A percentile compares a stretch with the other conserved stretches of the same genome.
Conservation (phyloP, 2,329 filamentous ascomycete genomes). For the Aquanectria penicillioides region DNA sequence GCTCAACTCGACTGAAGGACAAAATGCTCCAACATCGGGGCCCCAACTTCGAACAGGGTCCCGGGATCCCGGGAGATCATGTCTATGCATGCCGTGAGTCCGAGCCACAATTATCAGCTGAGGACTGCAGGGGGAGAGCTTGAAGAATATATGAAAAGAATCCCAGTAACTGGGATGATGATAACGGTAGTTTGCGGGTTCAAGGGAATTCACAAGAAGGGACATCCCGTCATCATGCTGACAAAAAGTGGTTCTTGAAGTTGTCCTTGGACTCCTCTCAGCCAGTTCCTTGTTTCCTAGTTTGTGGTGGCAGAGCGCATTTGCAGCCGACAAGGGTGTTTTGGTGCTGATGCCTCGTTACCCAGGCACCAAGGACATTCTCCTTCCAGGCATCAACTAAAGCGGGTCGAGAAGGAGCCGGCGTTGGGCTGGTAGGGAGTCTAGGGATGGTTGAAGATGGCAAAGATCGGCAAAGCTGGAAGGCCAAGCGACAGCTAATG, state of each 20-base stretch:
- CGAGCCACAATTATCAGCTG: constrained; percentile 15
- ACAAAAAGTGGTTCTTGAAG: constrained; percentile 27
- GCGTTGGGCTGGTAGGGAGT: constrained; percentile 12
- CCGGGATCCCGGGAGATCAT: constrained; percentile 6
- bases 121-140: constrained; percentile 13
- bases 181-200: constrained; percentile 31
- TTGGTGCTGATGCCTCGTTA: constrained; percentile 31
- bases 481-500: constrained; percentile 26
- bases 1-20: background rate
- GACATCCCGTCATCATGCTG: constrained; percentile 17
- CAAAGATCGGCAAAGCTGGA: constrained; percentile 31
- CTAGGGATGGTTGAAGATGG: constrained; percentile 20
- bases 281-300: constrained; percentile 31
- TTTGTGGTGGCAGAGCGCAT: constrained; percentile 24
- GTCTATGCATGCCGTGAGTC: constrained; percentile 10
- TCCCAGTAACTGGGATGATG: constrained; percentile 5
- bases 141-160: constrained; percentile 23
- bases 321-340: constrained; percentile 20
- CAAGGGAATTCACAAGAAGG: constrained; percentile 6
- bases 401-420: constrained; percentile 27
- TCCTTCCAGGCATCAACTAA: constrained; percentile 9
- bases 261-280: constrained; percentile 3
- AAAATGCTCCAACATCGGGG: background rate
- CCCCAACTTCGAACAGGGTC: constrained; percentile 1
- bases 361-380: constrained; percentile 25